Conservation (phyloP, 306 rosid genomes). For the Cercis canadensis region DNA sequence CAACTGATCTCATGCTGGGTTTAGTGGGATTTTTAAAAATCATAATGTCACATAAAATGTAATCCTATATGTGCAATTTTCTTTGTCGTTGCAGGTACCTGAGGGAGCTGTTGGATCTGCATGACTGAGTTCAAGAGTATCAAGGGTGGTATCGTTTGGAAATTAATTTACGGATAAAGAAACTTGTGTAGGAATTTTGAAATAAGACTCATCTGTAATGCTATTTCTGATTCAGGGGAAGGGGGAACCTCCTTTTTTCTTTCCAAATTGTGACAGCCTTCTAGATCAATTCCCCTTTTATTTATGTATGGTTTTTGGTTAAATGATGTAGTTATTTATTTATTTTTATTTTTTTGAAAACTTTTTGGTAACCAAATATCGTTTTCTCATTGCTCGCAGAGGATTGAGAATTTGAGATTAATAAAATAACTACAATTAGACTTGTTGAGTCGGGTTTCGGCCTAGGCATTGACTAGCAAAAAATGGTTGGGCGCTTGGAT, state of each 20-base stretch:
- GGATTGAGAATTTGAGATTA: no score
- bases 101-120: constrained; percentile 56
- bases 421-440: no score
- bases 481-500: no score
- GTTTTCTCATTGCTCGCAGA: no score
- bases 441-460: no score
- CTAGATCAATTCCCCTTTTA: constrained; percentile 22
- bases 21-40: constrained; percentile 15
- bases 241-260: constrained; percentile 20
- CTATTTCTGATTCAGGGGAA: constrained; percentile 18
- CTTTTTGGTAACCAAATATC: not conserved
- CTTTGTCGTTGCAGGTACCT: constrained; percentile 75
- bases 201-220: constrained; percentile 24
- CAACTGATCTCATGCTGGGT: constrained; percentile 16
- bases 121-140: constrained; percentile 38
- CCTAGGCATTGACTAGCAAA: no score
- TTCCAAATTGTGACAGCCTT: constrained; percentile 11
- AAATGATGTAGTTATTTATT: constrained; percentile 14
- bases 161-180: constrained; percentile 20
- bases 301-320: constrained; percentile 30
- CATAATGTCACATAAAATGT: not conserved
- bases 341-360: not conserved
- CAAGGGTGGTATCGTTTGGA: constrained; percentile 19
- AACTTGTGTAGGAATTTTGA: constrained; percentile 30
- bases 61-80: constrained; percentile 34